These are phyloP conservation scores for Apium graveolens DNA, from an alignment of 129 eudicot genomes.

Conservation along the genomic window DNA sequence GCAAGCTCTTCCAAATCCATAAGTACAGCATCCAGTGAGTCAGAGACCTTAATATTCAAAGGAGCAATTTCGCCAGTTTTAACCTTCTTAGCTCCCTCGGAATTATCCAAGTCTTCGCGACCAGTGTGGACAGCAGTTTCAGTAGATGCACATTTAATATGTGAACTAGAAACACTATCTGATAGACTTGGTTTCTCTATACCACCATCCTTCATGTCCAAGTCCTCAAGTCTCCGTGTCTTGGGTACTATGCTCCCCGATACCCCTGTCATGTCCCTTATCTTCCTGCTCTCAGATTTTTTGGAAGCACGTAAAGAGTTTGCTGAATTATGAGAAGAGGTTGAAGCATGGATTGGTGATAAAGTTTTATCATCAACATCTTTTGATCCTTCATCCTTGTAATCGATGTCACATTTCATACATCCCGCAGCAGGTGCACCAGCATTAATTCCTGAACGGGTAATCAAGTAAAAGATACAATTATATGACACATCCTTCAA, in stretches of 20 bases:
- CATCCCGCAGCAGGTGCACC: background rate
- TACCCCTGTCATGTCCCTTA: background rate
- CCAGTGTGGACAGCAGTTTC: conserved; percentile 9
- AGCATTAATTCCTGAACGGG: background rate
- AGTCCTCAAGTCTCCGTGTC: conserved; percentile 6
- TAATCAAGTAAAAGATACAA: background rate
- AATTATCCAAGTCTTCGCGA: conserved; percentile 4
- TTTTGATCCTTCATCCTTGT: conserved; percentile 11
- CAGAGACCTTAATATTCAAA: conserved; percentile 15
- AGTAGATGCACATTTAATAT: conserved; percentile 7
- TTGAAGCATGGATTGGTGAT: conserved; percentile 10
- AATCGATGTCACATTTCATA: background rate
- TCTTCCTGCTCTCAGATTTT: conserved; percentile 7
- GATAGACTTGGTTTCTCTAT: conserved; percentile 12
- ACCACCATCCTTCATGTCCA: conserved; percentile 9
- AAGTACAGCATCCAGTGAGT: conserved; percentile 40
- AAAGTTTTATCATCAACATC: conserved; percentile 8
- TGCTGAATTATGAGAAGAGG: conserved; percentile 22
- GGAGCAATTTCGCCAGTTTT: conserved; percentile 2
- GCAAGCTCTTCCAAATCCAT: conserved; percentile 61
- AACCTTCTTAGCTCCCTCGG: conserved; percentile 17
- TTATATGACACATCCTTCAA: background rate
- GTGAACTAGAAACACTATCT: conserved; percentile 23
- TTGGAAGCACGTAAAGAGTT: conserved; percentile 10
- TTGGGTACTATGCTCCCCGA: conserved; percentile 6